Evolutionary conservation across 2,329 filamentous ascomycete species (phyloP), one percentile per base, ranked within the genome.

Genomic region (Verticillium klebahnii): DNA sequence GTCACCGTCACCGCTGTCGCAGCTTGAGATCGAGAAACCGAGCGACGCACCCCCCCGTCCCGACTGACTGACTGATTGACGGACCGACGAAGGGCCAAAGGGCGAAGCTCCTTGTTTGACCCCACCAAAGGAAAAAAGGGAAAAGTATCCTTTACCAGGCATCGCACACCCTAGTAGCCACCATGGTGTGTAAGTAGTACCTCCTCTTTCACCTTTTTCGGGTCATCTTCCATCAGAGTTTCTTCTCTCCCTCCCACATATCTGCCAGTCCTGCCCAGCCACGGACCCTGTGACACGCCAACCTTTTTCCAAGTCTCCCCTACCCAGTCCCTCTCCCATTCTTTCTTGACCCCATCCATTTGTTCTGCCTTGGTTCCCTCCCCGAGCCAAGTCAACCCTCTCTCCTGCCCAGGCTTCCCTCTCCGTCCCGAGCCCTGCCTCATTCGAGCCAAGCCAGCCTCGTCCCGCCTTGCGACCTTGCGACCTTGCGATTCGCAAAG

Each of bases 141-240:
- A 50, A 50, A 50, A 50, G 45, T 50, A 50, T 50, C 45, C 45
- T 50, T 50, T 50, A 50, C 45, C 19, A 50, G 45, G 23, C 45
- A 50, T 50, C 45, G 12, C 45, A n/a, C 23, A 23, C 45, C 19
- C 45, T 2, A 50, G 9, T 25, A 37, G 55, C 40, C 59, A 58
- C 34, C 25, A 66, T 66, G 64, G 61, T 66, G 40, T 65, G 64
- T 66, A 61, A 66, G 64, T 66, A 62, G 54, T 25, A 19, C 39
- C 6, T 34, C 32, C 61, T 11, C 34, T 14, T 17, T 31, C 45
- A n/a, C 59, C 23, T 54, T 61, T 17, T 34, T 7, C 29, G 29
- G 29, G 29, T 29, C 29, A 4, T 29, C n/a, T 19, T 40, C 36
- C 17, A 9, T 32, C 57, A 23, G 7, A 32, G 17, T 15, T 15